Evolutionary conservation across 495 filamentous ascomycete species (phyloP).

Genomic region (Annulohypoxylon nitens): DNA sequence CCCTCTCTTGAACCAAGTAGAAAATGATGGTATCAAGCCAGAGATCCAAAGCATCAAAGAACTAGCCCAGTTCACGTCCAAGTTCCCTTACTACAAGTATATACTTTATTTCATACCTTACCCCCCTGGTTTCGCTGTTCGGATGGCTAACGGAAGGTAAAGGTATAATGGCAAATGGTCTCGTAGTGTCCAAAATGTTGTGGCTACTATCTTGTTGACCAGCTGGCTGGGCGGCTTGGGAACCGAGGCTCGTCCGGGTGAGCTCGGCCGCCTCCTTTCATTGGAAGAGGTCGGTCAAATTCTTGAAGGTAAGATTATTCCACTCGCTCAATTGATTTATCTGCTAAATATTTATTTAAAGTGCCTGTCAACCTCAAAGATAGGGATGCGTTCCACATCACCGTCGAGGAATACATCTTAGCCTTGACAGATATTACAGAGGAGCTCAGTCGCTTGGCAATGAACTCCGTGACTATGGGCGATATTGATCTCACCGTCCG

Average conservation of each 20-base stretch:
- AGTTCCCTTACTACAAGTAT: conserved; percentile 95
- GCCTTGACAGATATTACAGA: conserved; percentile 87
- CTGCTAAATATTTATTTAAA: conserved; percentile 51
- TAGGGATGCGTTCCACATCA: conserved; percentile 90
- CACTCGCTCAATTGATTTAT: not conserved
- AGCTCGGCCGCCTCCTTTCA: conserved; percentile 76
- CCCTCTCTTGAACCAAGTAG: conserved; percentile 65
- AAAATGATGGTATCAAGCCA: conserved; percentile 66
- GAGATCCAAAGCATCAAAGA: conserved; percentile 68
- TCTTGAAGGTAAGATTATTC: conserved; percentile 70
- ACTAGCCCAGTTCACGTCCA: conserved; percentile 77
- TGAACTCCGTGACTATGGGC: conserved; percentile 94
- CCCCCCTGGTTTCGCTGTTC: not conserved
- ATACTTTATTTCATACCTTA: not conserved
- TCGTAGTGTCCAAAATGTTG: conserved; percentile 85
- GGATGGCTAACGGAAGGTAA: conserved; percentile 10
- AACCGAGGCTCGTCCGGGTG: conserved; percentile 55
- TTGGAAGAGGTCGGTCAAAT: conserved; percentile 88
- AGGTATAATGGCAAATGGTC: conserved; percentile 88
- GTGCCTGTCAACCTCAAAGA: conserved; percentile 97
- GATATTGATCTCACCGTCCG: conserved; percentile 85
- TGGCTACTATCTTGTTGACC: conserved; percentile 77
- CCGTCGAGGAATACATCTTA: conserved; percentile 96
- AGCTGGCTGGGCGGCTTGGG: conserved; percentile 79
- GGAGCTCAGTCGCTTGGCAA: conserved; percentile 90